These are phyloP conservation scores for Petunia secreta DNA, from an alignment of 257 asterid species.

Conservation along the genomic window DNA sequence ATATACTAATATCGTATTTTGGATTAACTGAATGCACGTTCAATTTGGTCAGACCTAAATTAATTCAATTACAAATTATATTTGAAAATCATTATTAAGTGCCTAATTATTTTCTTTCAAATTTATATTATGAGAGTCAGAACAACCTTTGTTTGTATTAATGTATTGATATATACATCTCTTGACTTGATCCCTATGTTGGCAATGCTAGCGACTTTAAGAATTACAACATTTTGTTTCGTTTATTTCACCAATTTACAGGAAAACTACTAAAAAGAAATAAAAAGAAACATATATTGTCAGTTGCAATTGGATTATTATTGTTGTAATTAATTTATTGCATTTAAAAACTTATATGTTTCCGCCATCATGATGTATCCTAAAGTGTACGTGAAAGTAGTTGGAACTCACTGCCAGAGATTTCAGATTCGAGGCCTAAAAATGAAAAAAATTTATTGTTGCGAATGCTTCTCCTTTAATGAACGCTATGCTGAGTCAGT, in stretches of 20 bases:
- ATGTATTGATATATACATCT: background rate
- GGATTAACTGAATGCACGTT: background rate
- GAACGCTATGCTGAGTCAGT: too few species aligned
- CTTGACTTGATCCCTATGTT: constrained; percentile 1
- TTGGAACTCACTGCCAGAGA: too few species aligned
- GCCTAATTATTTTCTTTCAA: background rate
- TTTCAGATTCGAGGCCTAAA: too few species aligned
- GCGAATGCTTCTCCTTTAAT: too few species aligned
- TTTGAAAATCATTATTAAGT: background rate
- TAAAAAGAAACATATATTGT: background rate
- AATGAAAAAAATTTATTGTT: too few species aligned
- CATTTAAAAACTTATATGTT: background rate
- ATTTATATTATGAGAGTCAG: too few species aligned
- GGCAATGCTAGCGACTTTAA: background rate
- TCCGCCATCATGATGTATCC: background rate
- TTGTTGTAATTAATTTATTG: background rate
- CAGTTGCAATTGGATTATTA: background rate
- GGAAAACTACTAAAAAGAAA: background rate
- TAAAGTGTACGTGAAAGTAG: background rate
- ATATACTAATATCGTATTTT: background rate
- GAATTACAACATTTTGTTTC: background rate
- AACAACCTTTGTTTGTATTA: background rate
- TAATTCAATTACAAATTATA: background rate
- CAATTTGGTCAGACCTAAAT: background rate
- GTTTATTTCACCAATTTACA: background rate